Evolutionary conservation across 2,329 filamentous ascomycete species (phyloP).

Genomic region (Didymosphaeria variabile): DNA sequence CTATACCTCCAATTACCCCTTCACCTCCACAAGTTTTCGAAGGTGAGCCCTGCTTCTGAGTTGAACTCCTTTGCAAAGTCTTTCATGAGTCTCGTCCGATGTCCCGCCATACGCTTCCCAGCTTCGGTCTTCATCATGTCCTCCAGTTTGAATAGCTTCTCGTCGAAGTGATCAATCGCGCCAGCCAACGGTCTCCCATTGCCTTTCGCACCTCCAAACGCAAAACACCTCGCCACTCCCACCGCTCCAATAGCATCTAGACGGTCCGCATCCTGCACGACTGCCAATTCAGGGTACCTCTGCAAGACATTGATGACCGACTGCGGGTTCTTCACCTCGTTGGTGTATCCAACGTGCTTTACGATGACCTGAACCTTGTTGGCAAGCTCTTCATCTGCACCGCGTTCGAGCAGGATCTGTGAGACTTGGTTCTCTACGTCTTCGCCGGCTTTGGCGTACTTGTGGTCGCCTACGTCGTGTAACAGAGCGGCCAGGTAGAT

Average conservation of each 20-base stretch:
- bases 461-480: constrained; percentile 88
- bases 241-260: constrained; percentile 91
- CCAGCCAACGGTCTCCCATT: constrained; percentile 34
- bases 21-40: too few relatives aligned
- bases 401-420: constrained; percentile 64
- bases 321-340: constrained; percentile 73
- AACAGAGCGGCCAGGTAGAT: constrained; percentile 71
- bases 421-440: constrained; percentile 66
- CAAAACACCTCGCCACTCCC: constrained; percentile 81
- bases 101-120: constrained; percentile 30
- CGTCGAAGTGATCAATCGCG: constrained; percentile 47
- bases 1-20: not conserved
- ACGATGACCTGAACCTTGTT: constrained; percentile 75
- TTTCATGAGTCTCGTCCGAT: constrained; percentile 25
- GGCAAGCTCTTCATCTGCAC: constrained; percentile 68
- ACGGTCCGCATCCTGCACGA: constrained; percentile 92
- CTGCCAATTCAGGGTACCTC: constrained; percentile 75
- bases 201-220: constrained; percentile 69
- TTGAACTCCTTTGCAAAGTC: constrained; percentile 27
- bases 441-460: constrained; percentile 69
- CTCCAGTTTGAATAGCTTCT: constrained; percentile 44
- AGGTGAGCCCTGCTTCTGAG: constrained; percentile 25
- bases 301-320: constrained; percentile 69
- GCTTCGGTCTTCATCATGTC: constrained; percentile 48
- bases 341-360: constrained; percentile 78